A percentile compares a stretch with the other conserved stretches of the same genome.
Conservation (phyloP, 805 yeast species). For the Candida patagonica region DNA sequence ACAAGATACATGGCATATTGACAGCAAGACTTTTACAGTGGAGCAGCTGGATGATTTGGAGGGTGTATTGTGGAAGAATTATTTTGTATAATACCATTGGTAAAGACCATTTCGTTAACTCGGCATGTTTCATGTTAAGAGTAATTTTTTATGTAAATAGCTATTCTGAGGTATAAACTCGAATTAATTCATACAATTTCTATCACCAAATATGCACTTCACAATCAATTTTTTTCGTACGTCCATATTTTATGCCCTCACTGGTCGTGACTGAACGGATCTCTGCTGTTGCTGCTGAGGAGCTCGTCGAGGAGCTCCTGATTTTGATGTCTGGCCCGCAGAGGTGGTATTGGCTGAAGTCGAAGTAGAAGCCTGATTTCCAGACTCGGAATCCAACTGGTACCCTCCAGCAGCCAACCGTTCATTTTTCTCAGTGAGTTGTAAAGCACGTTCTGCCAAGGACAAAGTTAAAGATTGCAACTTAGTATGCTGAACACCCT, state of each 20-base stretch:
- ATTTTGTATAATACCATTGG: conserved; percentile 72
- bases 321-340: not conserved
- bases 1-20: conserved; percentile 95
- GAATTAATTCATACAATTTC: too few species aligned
- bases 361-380: not conserved
- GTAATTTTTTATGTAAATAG: too few species aligned
- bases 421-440: conserved; percentile 77
- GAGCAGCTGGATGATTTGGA: conserved; percentile 85
- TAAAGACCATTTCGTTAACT: too few species aligned
- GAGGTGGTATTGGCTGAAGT: not conserved
- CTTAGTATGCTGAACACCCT: conserved; percentile 71
- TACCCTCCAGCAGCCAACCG: conserved; percentile 72
- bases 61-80: conserved; percentile 89
- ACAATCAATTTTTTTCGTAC: too few species aligned
- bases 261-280: conserved; percentile 2
- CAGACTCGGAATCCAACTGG: conserved; percentile 21
- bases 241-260: not conserved
- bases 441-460: conserved; percentile 70
- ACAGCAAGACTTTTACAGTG: conserved; percentile 59
- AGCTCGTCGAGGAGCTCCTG: not conserved
- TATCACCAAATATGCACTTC: too few species aligned
- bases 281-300: conserved; percentile 7
- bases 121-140: too few species aligned
- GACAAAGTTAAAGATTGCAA: conserved; percentile 82
- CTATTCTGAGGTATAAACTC: too few species aligned